Evolutionary conservation across 176 grass and related monocot species (phyloP), one percentile per base, ranked within the genome.

Genomic region (Olyra latifolia): DNA sequence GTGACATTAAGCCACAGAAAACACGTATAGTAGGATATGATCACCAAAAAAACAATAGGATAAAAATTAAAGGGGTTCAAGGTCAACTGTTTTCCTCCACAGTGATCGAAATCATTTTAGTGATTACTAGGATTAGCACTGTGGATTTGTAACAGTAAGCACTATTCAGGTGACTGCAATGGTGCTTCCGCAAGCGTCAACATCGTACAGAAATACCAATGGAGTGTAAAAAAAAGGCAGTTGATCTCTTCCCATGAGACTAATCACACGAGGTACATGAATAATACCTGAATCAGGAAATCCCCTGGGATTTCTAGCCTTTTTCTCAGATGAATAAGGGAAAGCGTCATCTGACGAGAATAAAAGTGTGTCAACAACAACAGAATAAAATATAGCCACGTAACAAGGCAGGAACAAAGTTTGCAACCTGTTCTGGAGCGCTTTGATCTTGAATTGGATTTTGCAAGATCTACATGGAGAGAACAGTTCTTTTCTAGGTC

Each of bases 391-490:
- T 53, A 41, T 19, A 80, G 43, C 8, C 62, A 66, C 32, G 71
- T 17, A 38, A 53, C 67, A 39, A 0, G 11, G 41, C 32, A 79
- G 22, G 42, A 46, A 73, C 63, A 30, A 62, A 65, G 16, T 35
- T 57, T 0, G 14, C 15, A 77, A 98, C 96, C 96, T 86, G 87
- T 54, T 88, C 96, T 93, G 10, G 89, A 53, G 14, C 88, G 96
- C 90, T 98, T 98, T 41, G 84, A 86, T 81, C 86, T 98, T 19
- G 96, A 95, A 72, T 98, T 98, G 40, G 92, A 91, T 66, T 91
- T 98, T 64, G 96, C 96, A 43, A 98, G 92, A 83, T 98, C 88
- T 38, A 98, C 91, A 72, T 98, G 83, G 16, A 98, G 87, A 76
- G 88, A 66, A 71, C 77, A 91, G 29, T 98, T 91, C 79, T 83